Percentiles rank a stretch among this genome's conserved stretches.
Evolutionary conservation across 176 grass and related monocot genomes (phyloP).

Genomic region (Panicum miliaceum): DNA sequence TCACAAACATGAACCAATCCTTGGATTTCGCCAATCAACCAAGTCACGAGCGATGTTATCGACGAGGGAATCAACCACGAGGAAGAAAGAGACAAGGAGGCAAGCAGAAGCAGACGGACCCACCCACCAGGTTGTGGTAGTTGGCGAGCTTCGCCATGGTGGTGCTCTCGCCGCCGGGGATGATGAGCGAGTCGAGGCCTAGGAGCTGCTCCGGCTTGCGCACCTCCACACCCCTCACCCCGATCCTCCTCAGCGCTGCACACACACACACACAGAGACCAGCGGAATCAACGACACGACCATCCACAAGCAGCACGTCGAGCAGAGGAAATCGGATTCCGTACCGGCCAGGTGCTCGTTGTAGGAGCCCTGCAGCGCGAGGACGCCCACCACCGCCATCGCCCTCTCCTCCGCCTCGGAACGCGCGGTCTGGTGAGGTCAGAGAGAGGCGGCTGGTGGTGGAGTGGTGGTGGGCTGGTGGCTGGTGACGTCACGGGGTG

Average conservation of each 20-base stretch:
- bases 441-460: neutral
- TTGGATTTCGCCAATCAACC: neutral
- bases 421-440: constrained; percentile 1
- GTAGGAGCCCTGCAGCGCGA: constrained; percentile 97
- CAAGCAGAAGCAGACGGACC: neutral
- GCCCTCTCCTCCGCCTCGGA: constrained; percentile 1
- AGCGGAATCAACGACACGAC: constrained; percentile 20
- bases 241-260: constrained; percentile 90
- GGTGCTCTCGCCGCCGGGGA: constrained; percentile 99
- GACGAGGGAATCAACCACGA: neutral
- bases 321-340: neutral
- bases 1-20: neutral
- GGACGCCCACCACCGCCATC: constrained; percentile 82
- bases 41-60: neutral
- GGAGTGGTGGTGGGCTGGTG: neutral
- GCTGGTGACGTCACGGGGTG: constrained; percentile 31
- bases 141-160: constrained; percentile 98
- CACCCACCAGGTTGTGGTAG: constrained; percentile 86
- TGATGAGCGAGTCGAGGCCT: constrained; percentile 80
- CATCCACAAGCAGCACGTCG: neutral
- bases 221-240: constrained; percentile 83
- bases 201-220: constrained; percentile 80
- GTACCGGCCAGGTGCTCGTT: constrained; percentile 94
- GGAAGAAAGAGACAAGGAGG: neutral
- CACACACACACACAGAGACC: neutral